These are phyloP conservation scores for Solanum peruvianum DNA, from an alignment of 257 asterid genomes.

Conservation along the genomic window DNA sequence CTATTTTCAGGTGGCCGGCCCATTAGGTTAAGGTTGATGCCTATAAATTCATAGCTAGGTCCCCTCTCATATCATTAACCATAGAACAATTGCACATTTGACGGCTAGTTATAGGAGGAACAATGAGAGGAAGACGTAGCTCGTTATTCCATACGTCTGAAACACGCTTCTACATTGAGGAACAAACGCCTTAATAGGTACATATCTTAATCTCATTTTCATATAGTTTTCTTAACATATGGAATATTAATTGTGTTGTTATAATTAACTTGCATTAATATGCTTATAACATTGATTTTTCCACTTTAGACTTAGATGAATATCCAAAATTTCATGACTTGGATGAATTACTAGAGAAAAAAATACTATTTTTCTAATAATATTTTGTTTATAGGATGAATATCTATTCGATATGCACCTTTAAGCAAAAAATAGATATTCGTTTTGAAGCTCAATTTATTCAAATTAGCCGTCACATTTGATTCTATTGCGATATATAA, in stretches of 20 bases:
- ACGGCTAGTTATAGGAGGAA: background rate
- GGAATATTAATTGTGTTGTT: background rate
- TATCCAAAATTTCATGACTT: background rate
- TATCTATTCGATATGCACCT: background rate
- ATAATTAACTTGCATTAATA: background rate
- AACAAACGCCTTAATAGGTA: background rate
- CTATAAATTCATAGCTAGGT: background rate
- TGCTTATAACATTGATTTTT: background rate
- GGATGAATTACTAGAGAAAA: no score
- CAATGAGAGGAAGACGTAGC: background rate
- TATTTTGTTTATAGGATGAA: background rate
- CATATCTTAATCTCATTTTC: background rate
- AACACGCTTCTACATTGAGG: background rate
- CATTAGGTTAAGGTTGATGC: background rate
- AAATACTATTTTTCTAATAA: background rate
- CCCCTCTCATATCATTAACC: background rate
- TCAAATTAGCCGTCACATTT: background rate
- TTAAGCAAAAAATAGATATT: background rate
- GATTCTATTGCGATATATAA: no score
- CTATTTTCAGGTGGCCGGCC: background rate
- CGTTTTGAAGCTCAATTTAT: background rate
- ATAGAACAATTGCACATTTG: background rate
- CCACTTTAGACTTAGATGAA: background rate
- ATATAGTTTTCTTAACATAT: no score
- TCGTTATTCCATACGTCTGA: background rate